Percentiles rank a stretch among this genome's conserved stretches.
Evolutionary conservation across 148 eudicot species (phyloP).

Genomic region (Linanthus parryae): DNA sequence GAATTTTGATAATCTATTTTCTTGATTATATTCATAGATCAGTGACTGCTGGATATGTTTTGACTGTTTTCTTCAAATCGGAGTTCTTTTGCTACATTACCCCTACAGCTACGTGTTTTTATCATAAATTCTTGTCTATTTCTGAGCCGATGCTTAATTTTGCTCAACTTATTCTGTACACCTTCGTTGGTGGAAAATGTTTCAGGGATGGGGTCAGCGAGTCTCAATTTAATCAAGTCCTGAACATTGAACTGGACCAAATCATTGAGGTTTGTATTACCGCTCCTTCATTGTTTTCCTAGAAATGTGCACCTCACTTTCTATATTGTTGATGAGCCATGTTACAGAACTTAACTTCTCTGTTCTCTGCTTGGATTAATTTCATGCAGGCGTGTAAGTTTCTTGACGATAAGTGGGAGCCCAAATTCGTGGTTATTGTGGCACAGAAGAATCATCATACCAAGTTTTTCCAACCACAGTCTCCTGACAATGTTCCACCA

Average conservation of each 20-base stretch:
- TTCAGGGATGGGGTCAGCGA: conserved; percentile 65
- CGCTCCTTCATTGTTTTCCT: too few relatives aligned
- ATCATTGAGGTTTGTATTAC: conserved; percentile 49
- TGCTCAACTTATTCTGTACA: background rate
- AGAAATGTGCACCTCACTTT: too few relatives aligned
- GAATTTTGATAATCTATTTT: background rate
- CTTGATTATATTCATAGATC: background rate
- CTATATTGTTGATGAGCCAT: too few relatives aligned
- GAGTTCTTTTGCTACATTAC: background rate
- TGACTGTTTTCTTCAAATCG: background rate
- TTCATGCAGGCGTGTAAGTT: conserved; percentile 48
- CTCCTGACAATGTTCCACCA: conserved; percentile 54
- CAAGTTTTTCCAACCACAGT: conserved; percentile 43
- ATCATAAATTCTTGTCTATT: too few relatives aligned
- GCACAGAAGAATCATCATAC: conserved; percentile 73
- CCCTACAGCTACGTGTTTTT: too few relatives aligned
- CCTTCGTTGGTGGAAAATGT: background rate
- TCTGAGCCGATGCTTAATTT: background rate
- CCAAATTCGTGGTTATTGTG: conserved; percentile 45
- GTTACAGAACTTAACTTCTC: too few relatives aligned
- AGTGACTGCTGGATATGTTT: background rate
- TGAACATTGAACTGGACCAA: conserved; percentile 53
- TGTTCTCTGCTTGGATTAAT: background rate
- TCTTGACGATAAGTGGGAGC: conserved; percentile 62
- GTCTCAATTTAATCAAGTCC: conserved; percentile 57